phyloP scores from a whole-genome alignment of 73 alveolate genomes.

The Tetrahymena thermophila region DNA sequence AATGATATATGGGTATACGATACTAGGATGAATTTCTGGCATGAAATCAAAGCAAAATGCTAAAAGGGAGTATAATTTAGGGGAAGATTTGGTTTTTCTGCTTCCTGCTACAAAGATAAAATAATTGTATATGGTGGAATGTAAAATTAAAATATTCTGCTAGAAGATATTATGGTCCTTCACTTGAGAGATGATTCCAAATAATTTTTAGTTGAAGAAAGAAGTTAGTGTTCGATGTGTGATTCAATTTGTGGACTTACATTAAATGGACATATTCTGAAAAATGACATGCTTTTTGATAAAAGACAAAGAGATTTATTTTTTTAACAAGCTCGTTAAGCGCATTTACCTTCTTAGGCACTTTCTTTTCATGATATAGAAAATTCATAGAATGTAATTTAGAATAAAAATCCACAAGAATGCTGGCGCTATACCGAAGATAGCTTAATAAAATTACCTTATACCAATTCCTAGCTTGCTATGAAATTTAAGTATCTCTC shows the following conservation, averaged over 20 bases:
- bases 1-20: slow-evolving; percentile 47
- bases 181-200: slow-evolving; percentile 37
- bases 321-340: not conserved
- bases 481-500: not conserved
- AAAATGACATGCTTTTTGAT: not conserved
- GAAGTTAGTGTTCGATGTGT: not conserved
- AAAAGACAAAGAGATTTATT: not conserved
- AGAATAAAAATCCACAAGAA: not conserved
- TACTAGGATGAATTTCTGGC: slow-evolving; percentile 25
- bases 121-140: slow-evolving; percentile 32
- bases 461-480: not conserved
- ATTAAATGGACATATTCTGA: not conserved
- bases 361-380: not conserved
- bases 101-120: slow-evolving; percentile 22
- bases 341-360: not conserved
- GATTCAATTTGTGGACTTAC: not conserved
- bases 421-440: not conserved
- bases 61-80: not conserved
- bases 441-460: not conserved
- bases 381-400: not conserved
- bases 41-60: not conserved
- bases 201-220: not conserved
- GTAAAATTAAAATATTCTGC: slow-evolving; percentile 13
- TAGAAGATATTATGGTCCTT: slow-evolving; percentile 43
- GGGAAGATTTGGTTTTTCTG: not conserved